Evolutionary conservation across 305 asterid genomes (phyloP).

Genomic region (Solanum hybrid): DNA sequence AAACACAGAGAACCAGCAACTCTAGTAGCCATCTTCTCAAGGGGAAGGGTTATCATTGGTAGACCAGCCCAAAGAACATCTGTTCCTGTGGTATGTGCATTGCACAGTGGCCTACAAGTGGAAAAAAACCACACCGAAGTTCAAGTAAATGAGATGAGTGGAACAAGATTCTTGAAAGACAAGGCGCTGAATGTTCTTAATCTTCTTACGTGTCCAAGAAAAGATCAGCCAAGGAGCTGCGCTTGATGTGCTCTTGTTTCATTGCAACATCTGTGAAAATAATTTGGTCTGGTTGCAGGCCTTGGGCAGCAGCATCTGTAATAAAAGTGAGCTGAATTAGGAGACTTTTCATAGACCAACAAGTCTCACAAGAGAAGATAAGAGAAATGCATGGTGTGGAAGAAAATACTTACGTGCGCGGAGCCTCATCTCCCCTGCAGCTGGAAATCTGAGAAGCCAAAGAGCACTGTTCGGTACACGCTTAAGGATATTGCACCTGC

Average conservation of each 20-base stretch:
- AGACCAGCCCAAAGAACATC: slow-evolving; percentile 99
- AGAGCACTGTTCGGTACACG: slow-evolving; percentile 95
- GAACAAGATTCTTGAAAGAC: neutral
- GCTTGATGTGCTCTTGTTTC: slow-evolving; percentile 95
- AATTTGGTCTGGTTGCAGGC: slow-evolving; percentile 89
- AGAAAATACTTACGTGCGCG: slow-evolving; percentile 56
- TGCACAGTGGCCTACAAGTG: slow-evolving; percentile 76
- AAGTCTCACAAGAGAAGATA: neutral
- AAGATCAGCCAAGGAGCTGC: slow-evolving; percentile 88
- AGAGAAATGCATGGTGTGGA: neutral
- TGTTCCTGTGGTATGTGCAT: slow-evolving; percentile 99
- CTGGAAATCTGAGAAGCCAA: slow-evolving; percentile 97
- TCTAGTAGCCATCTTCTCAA: slow-evolving; percentile 98
- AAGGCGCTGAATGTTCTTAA: neutral
- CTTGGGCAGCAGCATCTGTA: slow-evolving; percentile 92
- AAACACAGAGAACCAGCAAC: slow-evolving; percentile 97
- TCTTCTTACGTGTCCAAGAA: slow-evolving; percentile 83
- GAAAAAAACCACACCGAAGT: neutral
- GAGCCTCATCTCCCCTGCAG: slow-evolving; percentile 94
- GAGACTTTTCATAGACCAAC: neutral
- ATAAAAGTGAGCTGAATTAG: neutral
- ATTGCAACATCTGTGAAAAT: slow-evolving; percentile 93
- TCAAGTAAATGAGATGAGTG: neutral
- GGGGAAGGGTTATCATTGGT: slow-evolving; percentile 93
- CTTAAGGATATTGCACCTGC: slow-evolving; percentile 96